phyloP scores from a whole-genome alignment of 768 basidiomycete genomes.

The Trametes punicea region DNA sequence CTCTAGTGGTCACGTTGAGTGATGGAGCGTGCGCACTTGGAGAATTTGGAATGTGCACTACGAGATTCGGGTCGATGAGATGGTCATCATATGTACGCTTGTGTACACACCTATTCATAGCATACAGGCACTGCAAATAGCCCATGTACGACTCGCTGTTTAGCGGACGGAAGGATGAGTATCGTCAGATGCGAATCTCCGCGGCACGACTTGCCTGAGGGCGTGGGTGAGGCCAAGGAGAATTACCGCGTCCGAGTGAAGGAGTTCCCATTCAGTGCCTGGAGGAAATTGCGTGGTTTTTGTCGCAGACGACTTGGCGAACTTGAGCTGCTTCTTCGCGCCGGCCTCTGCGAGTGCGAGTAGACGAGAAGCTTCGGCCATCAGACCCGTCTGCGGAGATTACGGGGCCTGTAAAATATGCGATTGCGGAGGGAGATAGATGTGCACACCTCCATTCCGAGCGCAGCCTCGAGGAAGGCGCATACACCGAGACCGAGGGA shows the following conservation, averaged over 20 bases:
- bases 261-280: conserved; percentile 73
- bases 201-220: conserved; percentile 48
- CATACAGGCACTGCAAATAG: conserved; percentile 74
- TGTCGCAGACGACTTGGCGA: conserved; percentile 32
- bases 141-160: conserved; percentile 75
- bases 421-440: neutral
- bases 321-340: conserved; percentile 48
- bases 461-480: conserved; percentile 71
- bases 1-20: neutral
- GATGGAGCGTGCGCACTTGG: conserved; percentile 43
- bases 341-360: conserved; percentile 59
- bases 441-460: conserved; percentile 70
- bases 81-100: neutral
- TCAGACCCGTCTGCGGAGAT: conserved; percentile 46
- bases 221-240: conserved; percentile 69
- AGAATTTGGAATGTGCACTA: conserved; percentile 72
- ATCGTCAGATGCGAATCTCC: neutral
- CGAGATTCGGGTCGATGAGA: conserved; percentile 1
- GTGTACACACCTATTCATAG: conserved; percentile 50
- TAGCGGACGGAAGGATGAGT: neutral
- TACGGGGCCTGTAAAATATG: neutral
- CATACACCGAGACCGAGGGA: conserved; percentile 68
- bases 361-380: conserved; percentile 58
- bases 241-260: conserved; percentile 70
- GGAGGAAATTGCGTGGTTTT: conserved; percentile 46